Conservation (phyloP, 1,139 yeast species). For the Blastobotrys capitulatus region DNA sequence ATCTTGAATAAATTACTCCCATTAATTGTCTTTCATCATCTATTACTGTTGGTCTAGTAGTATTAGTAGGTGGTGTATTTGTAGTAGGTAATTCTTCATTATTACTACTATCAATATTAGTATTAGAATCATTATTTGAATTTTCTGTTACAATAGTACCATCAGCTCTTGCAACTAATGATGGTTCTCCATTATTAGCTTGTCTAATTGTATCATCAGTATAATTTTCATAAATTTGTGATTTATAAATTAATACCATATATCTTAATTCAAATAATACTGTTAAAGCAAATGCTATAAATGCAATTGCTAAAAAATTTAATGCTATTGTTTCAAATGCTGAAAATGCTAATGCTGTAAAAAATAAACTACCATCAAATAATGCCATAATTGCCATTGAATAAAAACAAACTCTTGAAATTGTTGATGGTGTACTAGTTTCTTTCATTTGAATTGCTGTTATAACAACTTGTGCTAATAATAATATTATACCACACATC, state of each 20-base stretch:
- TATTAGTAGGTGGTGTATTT: background rate
- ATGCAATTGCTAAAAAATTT: constrained; percentile 64
- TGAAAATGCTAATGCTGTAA: constrained; percentile 52
- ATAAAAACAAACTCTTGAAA: constrained; percentile 64
- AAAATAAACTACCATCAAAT: constrained; percentile 55
- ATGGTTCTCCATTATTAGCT: constrained; percentile 15
- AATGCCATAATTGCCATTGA: constrained; percentile 49
- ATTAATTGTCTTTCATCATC: constrained; percentile 54
- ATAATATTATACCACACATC: constrained; percentile 42
- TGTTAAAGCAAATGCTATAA: constrained; percentile 63
- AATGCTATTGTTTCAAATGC: constrained; percentile 53
- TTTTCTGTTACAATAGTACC: background rate
- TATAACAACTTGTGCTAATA: constrained; percentile 45
- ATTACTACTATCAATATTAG: constrained; percentile 20
- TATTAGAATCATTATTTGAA: background rate
- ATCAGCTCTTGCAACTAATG: constrained; percentile 24
- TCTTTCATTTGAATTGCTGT: constrained; percentile 61
- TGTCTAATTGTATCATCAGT: constrained; percentile 45
- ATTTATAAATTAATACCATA: constrained; percentile 59
- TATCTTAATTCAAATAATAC: constrained; percentile 75
- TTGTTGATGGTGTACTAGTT: constrained; percentile 74
- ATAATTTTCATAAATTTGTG: constrained; percentile 70
- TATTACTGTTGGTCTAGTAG: constrained; percentile 16
- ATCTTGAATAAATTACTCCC: constrained; percentile 57
- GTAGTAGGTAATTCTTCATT: constrained; percentile 12